A percentile compares a stretch with the other conserved stretches of the same genome.
Conservation (phyloP, 1,284 basidiomycete genomes). For the Inonotus hispidus region DNA sequence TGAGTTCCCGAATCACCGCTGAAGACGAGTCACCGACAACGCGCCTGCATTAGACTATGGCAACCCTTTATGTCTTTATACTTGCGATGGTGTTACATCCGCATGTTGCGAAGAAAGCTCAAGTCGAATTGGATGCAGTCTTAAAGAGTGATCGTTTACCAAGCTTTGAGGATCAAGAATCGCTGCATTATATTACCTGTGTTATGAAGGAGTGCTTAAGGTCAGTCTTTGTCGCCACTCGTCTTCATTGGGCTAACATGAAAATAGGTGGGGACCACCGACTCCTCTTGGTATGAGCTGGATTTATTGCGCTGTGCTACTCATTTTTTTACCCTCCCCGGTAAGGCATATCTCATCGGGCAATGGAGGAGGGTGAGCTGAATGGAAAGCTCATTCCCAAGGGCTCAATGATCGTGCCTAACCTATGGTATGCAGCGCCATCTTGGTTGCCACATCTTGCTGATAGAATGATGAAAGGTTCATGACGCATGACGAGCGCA, state of each 20-base stretch:
- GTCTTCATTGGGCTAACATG: neutral
- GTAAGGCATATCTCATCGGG: conserved; percentile 13
- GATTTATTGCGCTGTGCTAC: neutral
- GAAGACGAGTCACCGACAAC: neutral
- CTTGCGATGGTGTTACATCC: conserved; percentile 27
- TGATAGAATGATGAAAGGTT: neutral
- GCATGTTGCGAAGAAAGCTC: conserved; percentile 22
- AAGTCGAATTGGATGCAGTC: conserved; percentile 27
- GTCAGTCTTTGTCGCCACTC: conserved; percentile 1
- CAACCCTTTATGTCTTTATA: conserved; percentile 24
- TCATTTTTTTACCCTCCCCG: neutral
- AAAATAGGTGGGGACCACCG: conserved; percentile 3
- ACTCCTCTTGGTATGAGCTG: conserved; percentile 5
- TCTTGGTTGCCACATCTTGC: neutral
- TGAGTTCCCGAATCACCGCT: neutral
- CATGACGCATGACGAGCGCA: conserved; percentile 17
- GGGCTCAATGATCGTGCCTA: conserved; percentile 15
- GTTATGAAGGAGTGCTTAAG: conserved; percentile 28
- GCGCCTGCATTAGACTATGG: conserved; percentile 11
- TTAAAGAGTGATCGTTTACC: conserved; percentile 25
- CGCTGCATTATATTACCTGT: conserved; percentile 27
- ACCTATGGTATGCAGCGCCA: conserved; percentile 13
- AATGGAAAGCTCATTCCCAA: conserved; percentile 17
- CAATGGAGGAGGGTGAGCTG: conserved; percentile 15
- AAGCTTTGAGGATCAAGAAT: conserved; percentile 23